phyloP scores from a whole-genome alignment of 805 yeast genomes.

The Candida jianshihensis region DNA sequence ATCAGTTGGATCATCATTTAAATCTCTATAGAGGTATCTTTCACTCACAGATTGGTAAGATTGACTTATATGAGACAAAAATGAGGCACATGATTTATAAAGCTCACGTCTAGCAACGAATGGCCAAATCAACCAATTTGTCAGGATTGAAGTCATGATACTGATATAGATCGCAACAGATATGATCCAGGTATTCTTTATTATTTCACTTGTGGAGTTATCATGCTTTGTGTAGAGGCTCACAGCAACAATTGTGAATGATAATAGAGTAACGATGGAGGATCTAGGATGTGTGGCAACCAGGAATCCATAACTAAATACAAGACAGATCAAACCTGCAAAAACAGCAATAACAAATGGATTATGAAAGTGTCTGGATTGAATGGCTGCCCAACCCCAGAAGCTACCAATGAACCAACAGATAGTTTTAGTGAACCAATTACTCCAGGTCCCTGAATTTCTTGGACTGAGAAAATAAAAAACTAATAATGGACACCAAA shows the following conservation, averaged over 20 bases:
- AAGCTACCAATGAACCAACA: constrained; percentile 35
- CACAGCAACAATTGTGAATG: constrained; percentile 34
- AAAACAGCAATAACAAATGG: constrained; percentile 35
- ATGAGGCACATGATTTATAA: constrained; percentile 29
- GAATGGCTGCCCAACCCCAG: constrained; percentile 42
- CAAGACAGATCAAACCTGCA: constrained; percentile 28
- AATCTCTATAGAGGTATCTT: constrained; percentile 41
- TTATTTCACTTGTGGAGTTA: constrained; percentile 21
- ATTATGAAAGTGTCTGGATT: constrained; percentile 30
- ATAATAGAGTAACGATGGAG: constrained; percentile 31
- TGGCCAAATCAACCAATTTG: constrained; percentile 44
- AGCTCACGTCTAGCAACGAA: constrained; percentile 37
- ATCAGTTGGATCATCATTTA: constrained; percentile 39
- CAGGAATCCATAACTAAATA: constrained; percentile 28
- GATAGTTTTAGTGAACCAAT: constrained; percentile 24
- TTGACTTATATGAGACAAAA: constrained; percentile 36
- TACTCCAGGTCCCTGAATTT: constrained; percentile 30
- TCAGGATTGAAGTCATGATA: constrained; percentile 27
- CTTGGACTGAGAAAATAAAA: constrained; percentile 35
- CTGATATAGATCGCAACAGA: constrained; percentile 34
- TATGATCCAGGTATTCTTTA: constrained; percentile 34
- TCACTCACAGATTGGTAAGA: constrained; percentile 42
- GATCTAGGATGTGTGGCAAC: constrained; percentile 36
- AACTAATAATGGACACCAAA: constrained; percentile 34
- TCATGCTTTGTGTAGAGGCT: constrained; percentile 17